Percentiles rank a stretch among this genome's conserved stretches.
These are phyloP conservation scores for Xylariaceae sp. DNA, from an alignment of 2,329 filamentous ascomycete species.

Conservation along the genomic window DNA sequence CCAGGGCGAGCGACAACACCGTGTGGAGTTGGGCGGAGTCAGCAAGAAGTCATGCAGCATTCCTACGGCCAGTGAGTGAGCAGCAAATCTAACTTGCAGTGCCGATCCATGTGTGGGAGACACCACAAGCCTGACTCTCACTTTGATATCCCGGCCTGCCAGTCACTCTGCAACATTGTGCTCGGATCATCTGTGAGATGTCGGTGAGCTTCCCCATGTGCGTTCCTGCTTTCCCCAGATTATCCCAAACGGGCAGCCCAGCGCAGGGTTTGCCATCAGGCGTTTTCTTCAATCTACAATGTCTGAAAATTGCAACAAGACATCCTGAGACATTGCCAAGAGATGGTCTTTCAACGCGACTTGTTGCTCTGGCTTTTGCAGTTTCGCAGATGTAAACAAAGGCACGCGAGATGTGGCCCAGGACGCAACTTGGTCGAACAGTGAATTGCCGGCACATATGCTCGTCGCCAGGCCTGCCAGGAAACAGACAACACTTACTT, in stretches of 20 bases:
- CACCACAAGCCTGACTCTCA: slow-evolving; percentile 2
- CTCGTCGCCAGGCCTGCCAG: no score
- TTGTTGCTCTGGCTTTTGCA: no score
- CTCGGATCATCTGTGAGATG: no score
- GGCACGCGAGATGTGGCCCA: slow-evolving; percentile 14
- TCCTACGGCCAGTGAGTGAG: slow-evolving; percentile 13
- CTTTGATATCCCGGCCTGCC: no score
- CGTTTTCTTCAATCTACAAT: no score
- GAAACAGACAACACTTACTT: no score
- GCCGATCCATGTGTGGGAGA: slow-evolving; percentile 11
- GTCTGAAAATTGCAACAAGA: not conserved
- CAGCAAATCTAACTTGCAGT: slow-evolving; percentile 14
- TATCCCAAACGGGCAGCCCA: not conserved
- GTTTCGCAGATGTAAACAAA: no score
- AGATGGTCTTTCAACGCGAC: no score
- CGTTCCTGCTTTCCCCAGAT: not conserved
- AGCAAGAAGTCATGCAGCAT: slow-evolving; percentile 20
- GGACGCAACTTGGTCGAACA: slow-evolving; percentile 8
- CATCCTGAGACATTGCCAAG: not conserved
- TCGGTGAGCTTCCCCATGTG: no score
- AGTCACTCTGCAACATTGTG: not conserved
- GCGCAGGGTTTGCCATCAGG: not conserved
- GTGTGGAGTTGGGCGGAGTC: slow-evolving; percentile 16
- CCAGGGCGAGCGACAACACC: slow-evolving; percentile 12
- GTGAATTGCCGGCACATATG: slow-evolving; percentile 7